These are phyloP conservation scores for Ustilago shanxiensis DNA, from an alignment of 1,284 basidiomycete genomes.

Conservation along the genomic window DNA sequence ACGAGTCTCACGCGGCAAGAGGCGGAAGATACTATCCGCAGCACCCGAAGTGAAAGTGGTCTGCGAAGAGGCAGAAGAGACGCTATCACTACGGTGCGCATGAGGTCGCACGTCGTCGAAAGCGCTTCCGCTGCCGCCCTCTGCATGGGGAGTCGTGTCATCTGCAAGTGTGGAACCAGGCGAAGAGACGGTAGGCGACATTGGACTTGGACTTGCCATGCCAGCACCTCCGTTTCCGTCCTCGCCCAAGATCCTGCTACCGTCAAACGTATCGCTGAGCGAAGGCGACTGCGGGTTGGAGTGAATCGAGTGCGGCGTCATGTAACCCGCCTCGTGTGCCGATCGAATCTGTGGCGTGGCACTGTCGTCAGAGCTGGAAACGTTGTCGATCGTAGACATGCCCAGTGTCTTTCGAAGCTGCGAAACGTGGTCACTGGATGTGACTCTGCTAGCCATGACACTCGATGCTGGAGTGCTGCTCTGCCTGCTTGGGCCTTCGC, in stretches of 20 bases:
- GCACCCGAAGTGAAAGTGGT: slow-evolving; percentile 83
- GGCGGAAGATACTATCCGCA: slow-evolving; percentile 97
- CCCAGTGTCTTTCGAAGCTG: slow-evolving; percentile 38
- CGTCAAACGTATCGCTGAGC: slow-evolving; percentile 33
- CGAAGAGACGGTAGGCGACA: slow-evolving; percentile 46
- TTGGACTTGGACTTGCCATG: slow-evolving; percentile 24
- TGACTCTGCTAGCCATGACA: slow-evolving; percentile 45
- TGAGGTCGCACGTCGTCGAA: slow-evolving; percentile 51
- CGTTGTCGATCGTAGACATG: slow-evolving; percentile 32
- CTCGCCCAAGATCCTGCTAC: slow-evolving; percentile 25
- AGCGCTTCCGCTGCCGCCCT: slow-evolving; percentile 17
- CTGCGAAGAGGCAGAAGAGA: slow-evolving; percentile 76
- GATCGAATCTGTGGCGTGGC: slow-evolving; percentile 53
- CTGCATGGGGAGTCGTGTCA: slow-evolving; percentile 9
- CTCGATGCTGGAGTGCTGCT: slow-evolving; percentile 37
- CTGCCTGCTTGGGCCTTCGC: slow-evolving; percentile 34
- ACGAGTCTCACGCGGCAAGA: slow-evolving; percentile 86
- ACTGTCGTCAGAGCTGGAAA: slow-evolving; percentile 28
- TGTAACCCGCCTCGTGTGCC: slow-evolving; percentile 64
- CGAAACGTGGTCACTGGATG: slow-evolving; percentile 42
- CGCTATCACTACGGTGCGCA: slow-evolving; percentile 56
- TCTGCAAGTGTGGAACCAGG: slow-evolving; percentile 47
- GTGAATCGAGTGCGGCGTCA: slow-evolving; percentile 56
- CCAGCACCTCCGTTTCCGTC: slow-evolving; percentile 11
- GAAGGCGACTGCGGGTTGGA: slow-evolving; percentile 55